Percentiles rank a stretch among this genome's conserved stretches.
phyloP scores from a whole-genome alignment of 306 rosid genomes.

The Lathyrus oleraceus region DNA sequence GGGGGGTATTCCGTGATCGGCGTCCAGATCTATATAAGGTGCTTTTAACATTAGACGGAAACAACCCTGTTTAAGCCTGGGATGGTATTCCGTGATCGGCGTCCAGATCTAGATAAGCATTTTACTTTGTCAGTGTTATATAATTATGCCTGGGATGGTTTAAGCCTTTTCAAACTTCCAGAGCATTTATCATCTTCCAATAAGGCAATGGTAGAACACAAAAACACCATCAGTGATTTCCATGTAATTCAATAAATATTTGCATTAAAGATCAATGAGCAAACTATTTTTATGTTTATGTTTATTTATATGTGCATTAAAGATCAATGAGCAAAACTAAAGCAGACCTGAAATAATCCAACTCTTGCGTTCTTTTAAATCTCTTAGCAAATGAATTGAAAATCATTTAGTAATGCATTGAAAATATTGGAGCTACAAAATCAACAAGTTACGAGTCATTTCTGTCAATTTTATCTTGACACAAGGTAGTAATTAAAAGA shows the following conservation, averaged over 20 bases:
- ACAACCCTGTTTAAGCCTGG: conserved; percentile 25
- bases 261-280: conserved; percentile 18
- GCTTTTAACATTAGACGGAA: conserved; percentile 66
- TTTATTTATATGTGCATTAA: too few relatives aligned
- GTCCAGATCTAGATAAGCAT: conserved; percentile 1
- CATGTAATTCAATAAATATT: conserved; percentile 24
- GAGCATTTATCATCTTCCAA: conserved; percentile 25
- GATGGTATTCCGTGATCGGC: too few relatives aligned
- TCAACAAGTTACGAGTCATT: neutral
- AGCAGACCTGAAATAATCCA: too few relatives aligned
- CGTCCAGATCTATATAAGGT: conserved; percentile 88
- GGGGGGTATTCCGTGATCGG: conserved; percentile 97
- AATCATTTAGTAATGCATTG: neutral
- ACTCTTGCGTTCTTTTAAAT: too few relatives aligned
- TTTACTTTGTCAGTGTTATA: conserved; percentile 32
- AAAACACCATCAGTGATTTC: conserved; percentile 16
- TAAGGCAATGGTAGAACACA: conserved; percentile 17
- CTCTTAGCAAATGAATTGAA: too few relatives aligned
- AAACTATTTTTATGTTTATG: conserved; percentile 22
- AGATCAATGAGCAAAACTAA: too few relatives aligned
- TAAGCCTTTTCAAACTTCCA: conserved; percentile 37
- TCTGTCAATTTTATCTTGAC: conserved; percentile 7
- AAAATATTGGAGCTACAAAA: neutral
- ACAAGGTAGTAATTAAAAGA: neutral
- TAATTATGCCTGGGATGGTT: conserved; percentile 17